Evolutionary conservation across 2,329 filamentous ascomycete genomes (phyloP).

Genomic region (Cordyceps tenuipes): DNA sequence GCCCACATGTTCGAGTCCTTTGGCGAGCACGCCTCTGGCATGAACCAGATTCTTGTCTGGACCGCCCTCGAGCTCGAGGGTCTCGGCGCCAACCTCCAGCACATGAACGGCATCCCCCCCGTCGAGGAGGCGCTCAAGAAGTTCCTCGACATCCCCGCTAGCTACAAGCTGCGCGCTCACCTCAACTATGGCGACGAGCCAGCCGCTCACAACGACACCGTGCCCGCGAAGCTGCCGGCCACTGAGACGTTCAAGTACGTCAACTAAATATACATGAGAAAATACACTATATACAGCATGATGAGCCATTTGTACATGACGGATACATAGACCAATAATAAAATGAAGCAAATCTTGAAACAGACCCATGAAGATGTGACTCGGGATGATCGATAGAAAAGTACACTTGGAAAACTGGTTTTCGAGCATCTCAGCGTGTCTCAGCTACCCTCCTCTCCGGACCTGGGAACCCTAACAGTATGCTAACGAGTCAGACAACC

Average conservation of each 20-base stretch:
- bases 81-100: slow-evolving; percentile 81
- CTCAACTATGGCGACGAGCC: slow-evolving; percentile 69
- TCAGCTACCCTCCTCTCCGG: neutral
- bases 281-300: slow-evolving; percentile 1
- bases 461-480: too few species aligned
- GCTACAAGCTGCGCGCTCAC: slow-evolving; percentile 75
- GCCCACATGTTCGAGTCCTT: slow-evolving; percentile 72
- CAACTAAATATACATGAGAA: neutral
- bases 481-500: neutral
- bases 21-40: slow-evolving; percentile 69
- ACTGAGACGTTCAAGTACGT: slow-evolving; percentile 43
- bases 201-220: slow-evolving; percentile 53
- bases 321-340: neutral
- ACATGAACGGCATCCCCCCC: slow-evolving; percentile 76
- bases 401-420: neutral
- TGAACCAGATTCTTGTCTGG: slow-evolving; percentile 73
- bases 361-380: neutral
- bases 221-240: slow-evolving; percentile 45
- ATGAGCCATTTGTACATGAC: neutral
- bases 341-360: neutral
- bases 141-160: slow-evolving; percentile 58
- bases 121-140: slow-evolving; percentile 11
- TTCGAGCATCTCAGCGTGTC: neutral
- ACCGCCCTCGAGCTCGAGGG: slow-evolving; percentile 75
- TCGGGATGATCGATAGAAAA: too few species aligned